phyloP scores from a whole-genome alignment of 2,329 filamentous ascomycete species.

The Aspergillus jensenii region DNA sequence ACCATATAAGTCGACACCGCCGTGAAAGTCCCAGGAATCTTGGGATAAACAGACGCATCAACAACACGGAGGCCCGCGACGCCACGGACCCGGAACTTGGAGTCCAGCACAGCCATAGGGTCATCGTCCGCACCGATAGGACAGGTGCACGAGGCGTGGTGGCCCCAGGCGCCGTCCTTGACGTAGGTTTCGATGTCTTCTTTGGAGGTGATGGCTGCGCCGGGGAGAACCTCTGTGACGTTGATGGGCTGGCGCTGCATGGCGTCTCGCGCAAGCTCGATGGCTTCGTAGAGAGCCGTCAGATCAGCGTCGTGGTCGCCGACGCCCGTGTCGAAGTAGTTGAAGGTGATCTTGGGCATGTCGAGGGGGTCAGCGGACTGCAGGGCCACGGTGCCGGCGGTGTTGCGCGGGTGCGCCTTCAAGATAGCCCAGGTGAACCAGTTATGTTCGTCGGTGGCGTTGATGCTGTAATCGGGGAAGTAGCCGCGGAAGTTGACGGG shows the following conservation, averaged over 20 bases:
- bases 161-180: constrained; percentile 54
- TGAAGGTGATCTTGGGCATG: constrained; percentile 62
- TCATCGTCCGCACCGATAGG: constrained; percentile 57
- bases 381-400: constrained; percentile 62
- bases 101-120: constrained; percentile 56
- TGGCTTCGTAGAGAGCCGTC: constrained; percentile 55
- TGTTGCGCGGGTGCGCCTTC: constrained; percentile 64
- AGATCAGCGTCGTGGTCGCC: constrained; percentile 51
- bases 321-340: constrained; percentile 52
- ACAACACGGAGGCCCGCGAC: constrained; percentile 59
- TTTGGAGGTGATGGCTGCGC: constrained; percentile 41
- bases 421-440: constrained; percentile 52
- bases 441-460: constrained; percentile 41
- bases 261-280: constrained; percentile 53
- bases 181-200: constrained; percentile 50
- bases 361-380: constrained; percentile 63
- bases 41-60: constrained; percentile 60
- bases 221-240: constrained; percentile 47
- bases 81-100: constrained; percentile 57
- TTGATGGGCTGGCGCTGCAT: constrained; percentile 40
- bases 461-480: constrained; percentile 44
- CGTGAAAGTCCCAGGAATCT: constrained; percentile 56
- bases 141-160: constrained; percentile 58
- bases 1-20: constrained; percentile 56
- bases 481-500: constrained; percentile 58